A percentile compares a stretch with the other conserved stretches of the same genome.
Evolutionary conservation across 2,329 filamentous ascomycete genomes (phyloP).

Genomic region (Fusarium nelsonii): DNA sequence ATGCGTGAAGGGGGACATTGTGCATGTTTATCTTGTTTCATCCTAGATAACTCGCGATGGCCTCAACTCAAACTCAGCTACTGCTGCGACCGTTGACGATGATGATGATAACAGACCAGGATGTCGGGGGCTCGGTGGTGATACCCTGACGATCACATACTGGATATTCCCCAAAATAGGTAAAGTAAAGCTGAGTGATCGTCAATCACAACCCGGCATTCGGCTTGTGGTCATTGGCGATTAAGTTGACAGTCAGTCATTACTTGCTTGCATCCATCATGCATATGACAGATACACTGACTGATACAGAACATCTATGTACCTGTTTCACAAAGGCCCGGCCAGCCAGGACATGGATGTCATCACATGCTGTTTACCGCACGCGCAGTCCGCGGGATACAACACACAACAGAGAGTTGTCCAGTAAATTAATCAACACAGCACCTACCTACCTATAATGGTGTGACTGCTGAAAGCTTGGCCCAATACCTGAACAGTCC

Average conservation of each 20-base stretch:
- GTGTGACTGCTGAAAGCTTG: slow-evolving; percentile 28
- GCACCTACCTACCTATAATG: background rate
- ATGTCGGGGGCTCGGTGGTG: slow-evolving; percentile 3
- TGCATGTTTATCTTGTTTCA: slow-evolving; percentile 14
- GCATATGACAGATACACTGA: no score
- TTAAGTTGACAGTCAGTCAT: background rate
- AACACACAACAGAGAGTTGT: background rate
- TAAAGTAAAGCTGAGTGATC: slow-evolving; percentile 15
- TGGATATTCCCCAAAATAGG: slow-evolving; percentile 32
- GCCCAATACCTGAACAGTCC: slow-evolving; percentile 12
- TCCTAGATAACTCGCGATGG: slow-evolving; percentile 3
- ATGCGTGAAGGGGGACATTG: slow-evolving; percentile 1
- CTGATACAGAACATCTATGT: no score
- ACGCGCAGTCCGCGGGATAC: background rate
- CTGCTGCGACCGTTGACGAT: background rate
- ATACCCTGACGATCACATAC: slow-evolving; percentile 36
- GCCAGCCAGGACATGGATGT: background rate
- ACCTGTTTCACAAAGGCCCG: slow-evolving; percentile 15
- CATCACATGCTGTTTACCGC: background rate
- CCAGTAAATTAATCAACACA: background rate
- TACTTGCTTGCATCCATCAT: background rate
- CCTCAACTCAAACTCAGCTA: slow-evolving; percentile 8
- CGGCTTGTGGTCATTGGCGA: slow-evolving; percentile 1
- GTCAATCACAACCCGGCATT: slow-evolving; percentile 8
- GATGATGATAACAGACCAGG: background rate